phyloP scores from a whole-genome alignment of 305 asterid genomes.

The Striga hermonthica region DNA sequence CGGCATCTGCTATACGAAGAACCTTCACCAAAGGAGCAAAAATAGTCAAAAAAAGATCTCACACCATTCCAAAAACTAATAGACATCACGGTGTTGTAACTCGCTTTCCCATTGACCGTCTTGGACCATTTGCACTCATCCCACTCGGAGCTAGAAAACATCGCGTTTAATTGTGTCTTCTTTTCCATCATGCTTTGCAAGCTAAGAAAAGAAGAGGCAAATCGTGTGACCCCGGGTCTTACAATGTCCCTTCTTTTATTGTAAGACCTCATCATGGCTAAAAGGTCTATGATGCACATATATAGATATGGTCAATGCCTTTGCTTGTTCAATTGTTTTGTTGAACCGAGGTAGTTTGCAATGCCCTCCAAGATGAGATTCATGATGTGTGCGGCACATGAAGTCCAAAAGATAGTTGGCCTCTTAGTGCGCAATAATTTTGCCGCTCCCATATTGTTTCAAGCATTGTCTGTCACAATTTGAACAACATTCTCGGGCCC shows the following conservation, averaged over 20 bases:
- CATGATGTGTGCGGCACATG: constrained; percentile 14
- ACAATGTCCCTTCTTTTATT: neutral
- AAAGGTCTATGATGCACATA: neutral
- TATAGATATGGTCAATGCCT: neutral
- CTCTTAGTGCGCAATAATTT: neutral
- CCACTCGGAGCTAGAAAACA: neutral
- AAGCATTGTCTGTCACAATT: constrained; percentile 11
- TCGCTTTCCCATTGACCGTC: neutral
- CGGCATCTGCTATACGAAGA: no score
- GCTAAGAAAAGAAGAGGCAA: neutral
- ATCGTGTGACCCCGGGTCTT: neutral
- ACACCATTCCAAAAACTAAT: neutral
- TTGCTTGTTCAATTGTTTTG: constrained; percentile 2
- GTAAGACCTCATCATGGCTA: neutral
- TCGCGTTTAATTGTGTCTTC: neutral
- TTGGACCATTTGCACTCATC: neutral
- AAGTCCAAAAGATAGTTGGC: constrained; percentile 13
- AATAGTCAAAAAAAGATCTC: no score
- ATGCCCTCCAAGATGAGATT: constrained; percentile 12
- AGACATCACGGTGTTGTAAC: neutral
- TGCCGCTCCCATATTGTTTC: constrained; percentile 2
- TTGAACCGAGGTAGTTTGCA: neutral
- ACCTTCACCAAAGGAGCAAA: no score
- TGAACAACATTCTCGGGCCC: constrained; percentile 5
- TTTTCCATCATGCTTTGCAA: neutral